These are phyloP conservation scores for Lentinula guzmanii DNA, from an alignment of 768 basidiomycete genomes.

Conservation along the genomic window DNA sequence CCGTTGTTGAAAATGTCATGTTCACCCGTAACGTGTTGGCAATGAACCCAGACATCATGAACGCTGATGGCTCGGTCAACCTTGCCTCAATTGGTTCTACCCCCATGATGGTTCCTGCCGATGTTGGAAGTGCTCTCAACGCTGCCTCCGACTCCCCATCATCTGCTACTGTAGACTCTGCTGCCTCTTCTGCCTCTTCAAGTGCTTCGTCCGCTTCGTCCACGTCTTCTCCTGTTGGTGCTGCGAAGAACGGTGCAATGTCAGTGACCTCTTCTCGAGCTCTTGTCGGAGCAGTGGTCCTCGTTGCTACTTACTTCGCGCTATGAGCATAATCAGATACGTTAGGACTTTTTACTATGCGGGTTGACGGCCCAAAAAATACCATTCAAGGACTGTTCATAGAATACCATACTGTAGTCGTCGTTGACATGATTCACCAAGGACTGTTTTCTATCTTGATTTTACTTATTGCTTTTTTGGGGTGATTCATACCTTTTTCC, in stretches of 20 bases:
- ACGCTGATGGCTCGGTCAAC: constrained; percentile 45
- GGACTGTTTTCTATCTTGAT: constrained; percentile 2
- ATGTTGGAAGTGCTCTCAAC: constrained; percentile 42
- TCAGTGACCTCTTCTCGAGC: constrained; percentile 42
- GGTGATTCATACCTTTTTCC: not conserved
- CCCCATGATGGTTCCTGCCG: constrained; percentile 56
- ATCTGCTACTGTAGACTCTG: constrained; percentile 9
- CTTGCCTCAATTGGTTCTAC: constrained; percentile 33
- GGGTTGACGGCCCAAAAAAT: constrained; percentile 12
- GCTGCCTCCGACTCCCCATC: constrained; percentile 16
- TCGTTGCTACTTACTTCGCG: constrained; percentile 39
- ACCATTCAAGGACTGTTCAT: constrained; percentile 21
- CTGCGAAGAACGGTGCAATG: constrained; percentile 33
- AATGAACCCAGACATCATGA: constrained; percentile 46
- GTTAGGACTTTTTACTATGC: constrained; percentile 8
- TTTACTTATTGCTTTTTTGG: not conserved
- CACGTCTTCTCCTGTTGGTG: constrained; percentile 18
- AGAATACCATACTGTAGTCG: constrained; percentile 23
- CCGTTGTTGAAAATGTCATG: constrained; percentile 51
- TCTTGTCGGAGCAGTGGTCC: constrained; percentile 42
- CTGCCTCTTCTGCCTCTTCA: constrained; percentile 20
- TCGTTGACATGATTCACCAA: not conserved
- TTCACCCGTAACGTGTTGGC: constrained; percentile 38
- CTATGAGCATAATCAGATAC: constrained; percentile 27
- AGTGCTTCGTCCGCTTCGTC: constrained; percentile 22